phyloP scores from a whole-genome alignment of 768 basidiomycete species.

The Mycena indigotica region DNA sequence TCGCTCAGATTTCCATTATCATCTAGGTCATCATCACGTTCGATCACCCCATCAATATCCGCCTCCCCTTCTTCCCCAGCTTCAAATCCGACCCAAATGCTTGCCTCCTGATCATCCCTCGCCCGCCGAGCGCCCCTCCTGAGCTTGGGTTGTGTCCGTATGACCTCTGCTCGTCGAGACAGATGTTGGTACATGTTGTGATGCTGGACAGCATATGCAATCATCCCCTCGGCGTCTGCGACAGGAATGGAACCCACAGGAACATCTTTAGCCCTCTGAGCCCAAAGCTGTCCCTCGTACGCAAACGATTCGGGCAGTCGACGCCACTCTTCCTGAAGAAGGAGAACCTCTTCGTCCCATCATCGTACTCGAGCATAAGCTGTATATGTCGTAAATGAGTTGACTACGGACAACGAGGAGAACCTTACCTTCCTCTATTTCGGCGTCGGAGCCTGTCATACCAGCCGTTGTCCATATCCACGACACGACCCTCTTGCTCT shows the following conservation, averaged over 20 bases:
- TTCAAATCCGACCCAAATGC: no score
- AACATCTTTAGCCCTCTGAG: background rate
- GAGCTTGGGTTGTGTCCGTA: background rate
- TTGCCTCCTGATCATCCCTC: no score
- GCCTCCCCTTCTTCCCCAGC: no score
- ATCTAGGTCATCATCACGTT: no score
- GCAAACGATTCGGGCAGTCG: background rate
- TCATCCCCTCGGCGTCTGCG: background rate
- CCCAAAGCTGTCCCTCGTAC: background rate
- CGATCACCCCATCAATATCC: no score
- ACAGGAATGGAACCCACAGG: background rate
- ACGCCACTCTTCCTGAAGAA: conserved; percentile 23
- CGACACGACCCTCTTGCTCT: no score
- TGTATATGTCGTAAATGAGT: conserved; percentile 14
- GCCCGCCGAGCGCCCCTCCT: no score
- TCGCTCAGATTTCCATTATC: no score
- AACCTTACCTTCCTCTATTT: background rate
- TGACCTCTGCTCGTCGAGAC: background rate
- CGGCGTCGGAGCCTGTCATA: no score
- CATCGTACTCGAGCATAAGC: background rate
- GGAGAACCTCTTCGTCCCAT: conserved; percentile 22
- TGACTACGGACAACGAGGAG: background rate
- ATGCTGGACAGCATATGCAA: background rate
- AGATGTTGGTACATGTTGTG: background rate
- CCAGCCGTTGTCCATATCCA: no score